Conservation (phyloP, 805 yeast genomes). For the Maudiozyma bulderi region DNA sequence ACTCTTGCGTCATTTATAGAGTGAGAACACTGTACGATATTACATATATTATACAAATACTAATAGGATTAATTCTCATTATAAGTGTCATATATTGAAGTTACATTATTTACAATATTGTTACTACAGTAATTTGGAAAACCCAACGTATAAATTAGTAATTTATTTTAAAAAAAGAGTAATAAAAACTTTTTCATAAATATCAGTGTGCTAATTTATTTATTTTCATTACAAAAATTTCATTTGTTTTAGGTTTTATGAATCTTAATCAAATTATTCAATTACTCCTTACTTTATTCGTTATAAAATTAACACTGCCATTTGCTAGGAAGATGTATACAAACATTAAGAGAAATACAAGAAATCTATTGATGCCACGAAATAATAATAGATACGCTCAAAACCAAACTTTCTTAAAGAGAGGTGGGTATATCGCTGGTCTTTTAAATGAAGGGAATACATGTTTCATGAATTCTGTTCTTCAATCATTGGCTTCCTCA, state of each 20-base stretch:
- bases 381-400: neutral
- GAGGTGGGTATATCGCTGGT: conserved; percentile 78
- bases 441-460: conserved; percentile 85
- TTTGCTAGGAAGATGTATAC: conserved; percentile 1
- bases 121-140: too few species aligned
- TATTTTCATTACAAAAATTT: neutral
- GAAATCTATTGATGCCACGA: neutral
- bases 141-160: too few species aligned
- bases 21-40: too few species aligned
- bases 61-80: too few species aligned
- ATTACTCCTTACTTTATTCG: neutral
- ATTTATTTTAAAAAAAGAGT: too few species aligned
- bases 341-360: neutral
- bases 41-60: too few species aligned
- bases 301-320: neutral
- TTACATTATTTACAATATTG: too few species aligned
- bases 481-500: conserved; percentile 75
- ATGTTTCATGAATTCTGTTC: conserved; percentile 86
- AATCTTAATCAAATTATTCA: neutral
- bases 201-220: neutral
- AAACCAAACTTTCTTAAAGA: conserved; percentile 29
- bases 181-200: too few species aligned
- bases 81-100: too few species aligned
- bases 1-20: too few species aligned
- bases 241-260: neutral